phyloP scores from a whole-genome alignment of 1,284 basidiomycete genomes.

The Pyrrhoderma lamaoense region DNA sequence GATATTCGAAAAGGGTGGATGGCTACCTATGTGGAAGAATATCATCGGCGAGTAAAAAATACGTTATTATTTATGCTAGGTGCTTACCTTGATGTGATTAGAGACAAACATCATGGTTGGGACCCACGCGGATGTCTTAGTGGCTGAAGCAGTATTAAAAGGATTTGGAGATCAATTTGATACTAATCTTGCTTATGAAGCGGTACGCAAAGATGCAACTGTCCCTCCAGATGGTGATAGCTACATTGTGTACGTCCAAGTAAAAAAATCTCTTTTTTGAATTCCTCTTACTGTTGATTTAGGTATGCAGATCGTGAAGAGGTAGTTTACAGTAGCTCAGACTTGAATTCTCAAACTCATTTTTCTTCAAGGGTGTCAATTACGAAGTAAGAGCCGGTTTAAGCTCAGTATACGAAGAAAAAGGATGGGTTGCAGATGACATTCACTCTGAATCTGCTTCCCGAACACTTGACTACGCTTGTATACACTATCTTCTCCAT shows the following conservation, averaged over 20 bases:
- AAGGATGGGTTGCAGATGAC: slow-evolving; percentile 76
- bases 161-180: slow-evolving; percentile 56
- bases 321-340: slow-evolving; percentile 27
- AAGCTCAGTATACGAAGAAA: slow-evolving; percentile 55
- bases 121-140: slow-evolving; percentile 74
- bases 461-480: slow-evolving; percentile 73
- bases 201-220: slow-evolving; percentile 69
- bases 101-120: slow-evolving; percentile 76
- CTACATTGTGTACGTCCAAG: slow-evolving; percentile 39
- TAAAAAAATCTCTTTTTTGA: background rate
- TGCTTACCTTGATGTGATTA: slow-evolving; percentile 19
- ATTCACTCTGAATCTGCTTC: slow-evolving; percentile 74
- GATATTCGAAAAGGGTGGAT: slow-evolving; percentile 51
- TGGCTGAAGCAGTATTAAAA: slow-evolving; percentile 72
- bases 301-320: slow-evolving; percentile 74
- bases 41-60: slow-evolving; percentile 51
- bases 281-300: background rate
- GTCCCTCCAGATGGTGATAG: slow-evolving; percentile 59
- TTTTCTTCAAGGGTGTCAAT: slow-evolving; percentile 49
- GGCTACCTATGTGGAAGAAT: slow-evolving; percentile 90
- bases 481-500: slow-evolving; percentile 31
- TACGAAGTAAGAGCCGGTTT: slow-evolving; percentile 79
- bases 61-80: background rate
- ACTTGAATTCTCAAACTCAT: background rate
- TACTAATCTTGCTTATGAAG: slow-evolving; percentile 59